phyloP scores from a whole-genome alignment of 768 basidiomycete genomes.

The Leccinellum albellum region DNA sequence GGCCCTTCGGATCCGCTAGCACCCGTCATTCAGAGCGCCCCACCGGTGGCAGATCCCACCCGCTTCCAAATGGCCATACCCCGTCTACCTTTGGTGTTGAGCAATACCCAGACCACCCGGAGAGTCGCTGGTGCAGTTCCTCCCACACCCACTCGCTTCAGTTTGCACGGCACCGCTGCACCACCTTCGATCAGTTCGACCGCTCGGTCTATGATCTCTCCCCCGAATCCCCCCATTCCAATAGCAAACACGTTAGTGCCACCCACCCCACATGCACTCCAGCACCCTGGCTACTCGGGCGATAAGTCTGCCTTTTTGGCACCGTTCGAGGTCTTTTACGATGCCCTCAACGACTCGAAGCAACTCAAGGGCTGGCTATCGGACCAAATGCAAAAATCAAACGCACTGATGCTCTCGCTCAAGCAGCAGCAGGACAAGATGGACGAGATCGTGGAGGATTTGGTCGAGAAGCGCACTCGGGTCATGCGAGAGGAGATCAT shows the following conservation, averaged over 20 bases:
- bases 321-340: constrained; percentile 82
- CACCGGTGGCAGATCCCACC: constrained; percentile 49
- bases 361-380: constrained; percentile 74
- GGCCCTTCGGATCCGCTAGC: constrained; percentile 50
- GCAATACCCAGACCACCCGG: constrained; percentile 43
- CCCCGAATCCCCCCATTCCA: constrained; percentile 60
- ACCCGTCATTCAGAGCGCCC: constrained; percentile 74
- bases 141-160: constrained; percentile 66
- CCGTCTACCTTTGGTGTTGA: constrained; percentile 51
- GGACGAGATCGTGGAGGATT: constrained; percentile 52
- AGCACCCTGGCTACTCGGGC: constrained; percentile 54
- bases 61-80: constrained; percentile 64
- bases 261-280: constrained; percentile 64
- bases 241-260: constrained; percentile 65
- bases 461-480: constrained; percentile 59
- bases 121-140: constrained; percentile 61
- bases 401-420: constrained; percentile 47
- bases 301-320: constrained; percentile 77
- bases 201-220: constrained; percentile 39
- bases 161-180: constrained; percentile 35
- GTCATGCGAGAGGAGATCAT: constrained; percentile 60
- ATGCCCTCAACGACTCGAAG: constrained; percentile 75
- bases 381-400: constrained; percentile 68
- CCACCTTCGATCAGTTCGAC: constrained; percentile 22
- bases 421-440: constrained; percentile 62